Base-by-base conservation (phyloP, 2,329 filamentous ascomycete genomes). In the Hypoxylon sp. region DNA sequence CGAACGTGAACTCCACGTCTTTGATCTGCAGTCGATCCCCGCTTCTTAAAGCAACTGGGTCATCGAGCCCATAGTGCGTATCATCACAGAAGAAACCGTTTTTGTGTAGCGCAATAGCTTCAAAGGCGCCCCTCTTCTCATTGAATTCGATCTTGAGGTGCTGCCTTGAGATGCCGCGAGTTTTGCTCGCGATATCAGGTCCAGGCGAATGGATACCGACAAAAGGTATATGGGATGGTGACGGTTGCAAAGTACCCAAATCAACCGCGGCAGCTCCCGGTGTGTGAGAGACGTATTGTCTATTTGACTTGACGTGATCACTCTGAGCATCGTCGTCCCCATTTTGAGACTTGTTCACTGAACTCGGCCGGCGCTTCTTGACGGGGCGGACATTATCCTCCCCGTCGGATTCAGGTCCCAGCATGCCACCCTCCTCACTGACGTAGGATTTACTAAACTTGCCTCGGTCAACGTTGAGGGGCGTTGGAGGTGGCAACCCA, bases 61-160 rank as follows among this genome's bases (percentile, higher is more conserved):
- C 81, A 59, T 84, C 84, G 19, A 73, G 68, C 22, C 72, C 70
- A 70, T 87, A 84, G 59, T 85, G 83, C 3, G 81, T 78, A 48
- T 89, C 88, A 55, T 91, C 85, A 65, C 87, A 84, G 72, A 91
- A 90, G 71, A 90, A 88, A 5, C 90, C 90, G 69, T 93, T 93
- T 65, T 82, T 83, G 67, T 87, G 85, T 7, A 87, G 71, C 0
- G 84, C 82, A 22, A 83, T 81, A 48, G 91, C 86, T 72, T 92
- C 87, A 71, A 92, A 94, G 6, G 86, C 79, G 19, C 86, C 82
- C 41, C 82, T 82, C 11, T 86, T 80, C 64, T 85, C 81, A 71
- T 91, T 90, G 77, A 89, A 94, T 48, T 85, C 81, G 69, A 94
- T 92, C 71, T 88, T 89, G 50, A 92, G 80, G 74, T 94, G 91